phyloP scores from a whole-genome alignment of 805 yeast genomes.

The Candida ponderosae region DNA sequence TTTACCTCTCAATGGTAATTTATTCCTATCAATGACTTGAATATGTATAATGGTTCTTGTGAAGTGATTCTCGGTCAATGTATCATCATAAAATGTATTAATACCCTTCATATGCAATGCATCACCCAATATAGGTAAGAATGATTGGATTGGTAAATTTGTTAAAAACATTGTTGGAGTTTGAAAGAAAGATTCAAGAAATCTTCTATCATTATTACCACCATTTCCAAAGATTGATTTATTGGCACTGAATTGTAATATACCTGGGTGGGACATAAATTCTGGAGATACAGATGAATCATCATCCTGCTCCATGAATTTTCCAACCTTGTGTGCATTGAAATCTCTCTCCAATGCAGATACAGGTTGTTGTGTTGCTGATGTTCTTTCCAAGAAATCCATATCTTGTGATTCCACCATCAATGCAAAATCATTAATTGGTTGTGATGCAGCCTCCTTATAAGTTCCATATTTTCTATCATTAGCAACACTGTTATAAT shows the following conservation, averaged over 20 bases:
- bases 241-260: conserved; percentile 34
- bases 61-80: no score
- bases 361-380: conserved; percentile 31
- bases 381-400: conserved; percentile 8
- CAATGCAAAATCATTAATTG: conserved; percentile 33
- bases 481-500: background rate
- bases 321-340: conserved; percentile 25
- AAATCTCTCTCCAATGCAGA: conserved; percentile 14
- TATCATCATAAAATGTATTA: no score
- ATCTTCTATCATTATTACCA: background rate
- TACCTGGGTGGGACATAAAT: conserved; percentile 30
- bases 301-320: conserved; percentile 30
- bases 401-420: conserved; percentile 30
- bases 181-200: background rate
- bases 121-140: conserved; percentile 33
- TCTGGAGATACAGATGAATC: no score
- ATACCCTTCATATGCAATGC: conserved; percentile 37
- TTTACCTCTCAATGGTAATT: conserved; percentile 36
- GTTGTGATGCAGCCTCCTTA: conserved; percentile 36
- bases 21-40: conserved; percentile 36
- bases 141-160: conserved; percentile 30
- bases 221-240: background rate
- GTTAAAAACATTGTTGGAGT: conserved; percentile 43
- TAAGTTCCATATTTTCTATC: conserved; percentile 9
- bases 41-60: conserved; percentile 10